These are phyloP conservation scores for Candida pini DNA, from an alignment of 805 yeast genomes.

Conservation along the genomic window DNA sequence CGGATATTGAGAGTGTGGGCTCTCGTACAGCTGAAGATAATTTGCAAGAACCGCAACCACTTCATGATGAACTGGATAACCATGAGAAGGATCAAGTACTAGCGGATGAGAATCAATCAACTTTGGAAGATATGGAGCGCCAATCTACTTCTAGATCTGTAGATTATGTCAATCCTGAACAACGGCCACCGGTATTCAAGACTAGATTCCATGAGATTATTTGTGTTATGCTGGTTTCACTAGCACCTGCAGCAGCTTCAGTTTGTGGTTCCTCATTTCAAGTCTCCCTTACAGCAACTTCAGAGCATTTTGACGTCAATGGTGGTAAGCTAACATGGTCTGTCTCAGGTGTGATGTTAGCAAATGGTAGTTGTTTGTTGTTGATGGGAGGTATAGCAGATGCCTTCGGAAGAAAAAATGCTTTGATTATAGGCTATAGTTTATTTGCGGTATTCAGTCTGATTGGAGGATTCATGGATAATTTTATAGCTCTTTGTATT, in stretches of 20 bases:
- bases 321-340: conserved; percentile 43
- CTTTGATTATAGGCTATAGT: conserved; percentile 31
- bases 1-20: no score
- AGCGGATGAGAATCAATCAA: no score
- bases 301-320: conserved; percentile 28
- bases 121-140: no score
- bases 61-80: no score
- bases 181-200: conserved; percentile 33
- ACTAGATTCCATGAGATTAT: conserved; percentile 28
- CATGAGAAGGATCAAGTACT: no score
- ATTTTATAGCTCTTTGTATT: conserved; percentile 33
- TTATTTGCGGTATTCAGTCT: conserved; percentile 29
- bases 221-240: conserved; percentile 28
- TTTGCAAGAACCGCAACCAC: no score
- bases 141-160: no score
- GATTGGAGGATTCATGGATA: conserved; percentile 33
- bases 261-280: conserved; percentile 33
- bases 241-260: conserved; percentile 38
- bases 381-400: conserved; percentile 45
- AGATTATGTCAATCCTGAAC: no score
- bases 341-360: conserved; percentile 34
- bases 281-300: conserved; percentile 31
- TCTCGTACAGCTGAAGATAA: no score
- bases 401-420: conserved; percentile 38
- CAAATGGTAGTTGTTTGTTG: conserved; percentile 38